Conservation (phyloP, 1,284 basidiomycete genomes). For the Heterobasidion occidentale region DNA sequence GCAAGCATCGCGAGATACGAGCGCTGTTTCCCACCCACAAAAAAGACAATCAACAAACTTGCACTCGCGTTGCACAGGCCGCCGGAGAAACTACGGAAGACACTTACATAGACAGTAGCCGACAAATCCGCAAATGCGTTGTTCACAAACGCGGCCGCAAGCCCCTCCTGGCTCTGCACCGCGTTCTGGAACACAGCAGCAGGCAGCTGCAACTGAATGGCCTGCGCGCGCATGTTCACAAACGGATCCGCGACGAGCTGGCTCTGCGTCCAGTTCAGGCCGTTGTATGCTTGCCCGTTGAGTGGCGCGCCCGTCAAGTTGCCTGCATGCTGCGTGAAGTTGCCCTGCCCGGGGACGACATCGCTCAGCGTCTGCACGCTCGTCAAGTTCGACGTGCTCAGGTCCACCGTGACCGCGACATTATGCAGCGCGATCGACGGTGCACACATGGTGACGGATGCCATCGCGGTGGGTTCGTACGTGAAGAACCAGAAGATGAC, state of each 20-base stretch:
- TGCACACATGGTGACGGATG: slow-evolving; percentile 38
- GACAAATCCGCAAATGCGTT: slow-evolving; percentile 30
- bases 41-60: not conserved
- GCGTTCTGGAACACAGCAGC: slow-evolving; percentile 43
- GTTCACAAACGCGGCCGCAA: slow-evolving; percentile 29
- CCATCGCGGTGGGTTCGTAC: slow-evolving; percentile 24
- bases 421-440: slow-evolving; percentile 34
- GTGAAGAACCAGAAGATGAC: slow-evolving; percentile 54
- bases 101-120: slow-evolving; percentile 38
- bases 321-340: slow-evolving; percentile 29
- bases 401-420: slow-evolving; percentile 20
- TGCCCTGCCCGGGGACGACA: slow-evolving; percentile 17
- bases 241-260: slow-evolving; percentile 26
- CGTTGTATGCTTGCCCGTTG: slow-evolving; percentile 41
- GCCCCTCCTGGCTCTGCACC: slow-evolving; percentile 25
- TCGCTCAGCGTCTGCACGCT: slow-evolving; percentile 27
- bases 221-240: slow-evolving; percentile 25
- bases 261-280: slow-evolving; percentile 32
- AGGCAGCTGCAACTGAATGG: slow-evolving; percentile 38
- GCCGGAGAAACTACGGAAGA: not conserved
- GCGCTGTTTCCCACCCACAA: slow-evolving; percentile 18
- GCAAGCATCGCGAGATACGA: slow-evolving; percentile 45
- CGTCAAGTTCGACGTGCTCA: slow-evolving; percentile 24
- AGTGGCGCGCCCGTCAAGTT: slow-evolving; percentile 37
- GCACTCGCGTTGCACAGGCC: not conserved